phyloP scores from a whole-genome alignment of 139 green algal genomes.

The Mesostigma viride region DNA sequence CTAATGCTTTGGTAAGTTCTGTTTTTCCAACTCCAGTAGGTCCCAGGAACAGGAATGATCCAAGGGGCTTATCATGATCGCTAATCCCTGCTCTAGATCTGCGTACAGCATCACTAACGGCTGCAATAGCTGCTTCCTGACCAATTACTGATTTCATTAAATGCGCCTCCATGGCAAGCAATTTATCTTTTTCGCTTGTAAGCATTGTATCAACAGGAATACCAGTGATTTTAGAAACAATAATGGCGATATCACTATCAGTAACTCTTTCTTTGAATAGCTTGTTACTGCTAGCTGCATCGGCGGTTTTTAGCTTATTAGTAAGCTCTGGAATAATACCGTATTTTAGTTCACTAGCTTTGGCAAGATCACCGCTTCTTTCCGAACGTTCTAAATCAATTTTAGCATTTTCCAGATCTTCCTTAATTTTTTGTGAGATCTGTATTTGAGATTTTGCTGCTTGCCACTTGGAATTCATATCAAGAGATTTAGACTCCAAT shows the following conservation, averaged over 20 bases:
- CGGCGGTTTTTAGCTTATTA: slow-evolving; percentile 53
- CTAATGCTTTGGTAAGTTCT: slow-evolving; percentile 62
- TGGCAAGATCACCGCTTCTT: no score
- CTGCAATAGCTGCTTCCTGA: slow-evolving; percentile 47
- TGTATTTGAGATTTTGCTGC: no score
- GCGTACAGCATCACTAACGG: slow-evolving; percentile 44
- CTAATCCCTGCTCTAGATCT: slow-evolving; percentile 52
- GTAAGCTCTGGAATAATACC: slow-evolving; percentile 66
- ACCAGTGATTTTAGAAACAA: slow-evolving; percentile 66
- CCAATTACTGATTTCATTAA: slow-evolving; percentile 52
- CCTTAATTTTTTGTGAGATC: no score
- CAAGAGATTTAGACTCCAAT: no score
- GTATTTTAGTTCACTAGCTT: slow-evolving; percentile 44
- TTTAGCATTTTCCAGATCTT: no score
- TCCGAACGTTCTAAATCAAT: no score
- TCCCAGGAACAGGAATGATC: slow-evolving; percentile 75
- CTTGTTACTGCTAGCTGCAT: slow-evolving; percentile 47
- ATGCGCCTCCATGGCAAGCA: slow-evolving; percentile 12
- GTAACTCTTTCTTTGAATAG: slow-evolving; percentile 55
- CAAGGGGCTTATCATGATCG: slow-evolving; percentile 27
- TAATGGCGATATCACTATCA: slow-evolving; percentile 75
- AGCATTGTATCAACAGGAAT: slow-evolving; percentile 67
- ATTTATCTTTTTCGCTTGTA: background rate
- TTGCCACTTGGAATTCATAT: no score
- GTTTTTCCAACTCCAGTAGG: slow-evolving; percentile 74